Conservation (phyloP, 2,329 filamentous ascomycete species). For the Exophiala dermatitidis region DNA sequence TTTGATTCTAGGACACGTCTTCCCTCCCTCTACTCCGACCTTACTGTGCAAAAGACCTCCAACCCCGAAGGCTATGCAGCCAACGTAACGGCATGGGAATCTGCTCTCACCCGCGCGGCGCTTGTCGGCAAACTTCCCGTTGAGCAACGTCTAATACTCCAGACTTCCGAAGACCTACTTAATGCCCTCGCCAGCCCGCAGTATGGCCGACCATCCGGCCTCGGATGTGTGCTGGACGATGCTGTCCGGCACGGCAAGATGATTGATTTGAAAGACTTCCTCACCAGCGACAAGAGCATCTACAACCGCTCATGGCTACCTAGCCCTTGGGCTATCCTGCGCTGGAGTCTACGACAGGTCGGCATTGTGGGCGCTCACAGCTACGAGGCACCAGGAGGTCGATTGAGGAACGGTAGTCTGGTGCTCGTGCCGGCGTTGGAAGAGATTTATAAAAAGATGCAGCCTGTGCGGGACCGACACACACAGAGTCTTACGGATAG, state of each 20-base stretch:
- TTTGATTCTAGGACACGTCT: constrained; percentile 57
- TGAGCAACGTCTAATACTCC: constrained; percentile 42
- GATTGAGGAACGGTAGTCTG: constrained; percentile 37
- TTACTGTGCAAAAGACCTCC: constrained; percentile 61
- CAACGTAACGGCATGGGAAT: constrained; percentile 72
- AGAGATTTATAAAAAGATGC: constrained; percentile 29
- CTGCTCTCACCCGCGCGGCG: constrained; percentile 62
- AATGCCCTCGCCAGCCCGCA: constrained; percentile 66
- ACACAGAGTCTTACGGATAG: constrained; percentile 31
- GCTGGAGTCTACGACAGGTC: constrained; percentile 67
- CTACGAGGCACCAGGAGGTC: constrained; percentile 30
- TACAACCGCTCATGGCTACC: constrained; percentile 64
- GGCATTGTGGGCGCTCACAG: constrained; percentile 50
- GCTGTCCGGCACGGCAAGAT: constrained; percentile 62
- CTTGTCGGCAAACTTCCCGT: constrained; percentile 54
- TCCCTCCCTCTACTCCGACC: constrained; percentile 83
- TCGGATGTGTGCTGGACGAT: constrained; percentile 73
- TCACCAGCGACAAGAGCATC: constrained; percentile 59
- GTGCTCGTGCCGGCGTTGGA: constrained; percentile 53
- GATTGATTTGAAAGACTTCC: constrained; percentile 63
- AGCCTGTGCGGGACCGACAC: constrained; percentile 1
- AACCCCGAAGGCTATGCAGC: constrained; percentile 82
- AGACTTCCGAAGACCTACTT: constrained; percentile 56
- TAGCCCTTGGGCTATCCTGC: constrained; percentile 61
- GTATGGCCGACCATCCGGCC: constrained; percentile 71